phyloP scores from a whole-genome alignment of 139 green algal species.

The Chlorella sp. region DNA sequence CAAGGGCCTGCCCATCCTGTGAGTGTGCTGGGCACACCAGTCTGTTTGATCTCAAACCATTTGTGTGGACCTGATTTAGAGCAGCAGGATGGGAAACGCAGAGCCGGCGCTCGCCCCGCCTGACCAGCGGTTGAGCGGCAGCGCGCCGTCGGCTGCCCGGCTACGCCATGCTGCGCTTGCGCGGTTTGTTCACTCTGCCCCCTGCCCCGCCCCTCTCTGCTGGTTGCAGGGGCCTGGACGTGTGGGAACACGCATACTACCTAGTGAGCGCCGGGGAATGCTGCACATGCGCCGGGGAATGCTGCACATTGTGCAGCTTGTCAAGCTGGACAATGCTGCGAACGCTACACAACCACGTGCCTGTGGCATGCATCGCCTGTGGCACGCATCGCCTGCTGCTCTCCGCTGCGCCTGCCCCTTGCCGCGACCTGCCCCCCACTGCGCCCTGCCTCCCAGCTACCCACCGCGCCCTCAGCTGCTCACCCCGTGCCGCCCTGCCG shows the following conservation, averaged over 20 bases:
- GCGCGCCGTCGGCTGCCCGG: too few relatives aligned
- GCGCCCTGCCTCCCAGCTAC: background rate
- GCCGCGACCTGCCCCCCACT: background rate
- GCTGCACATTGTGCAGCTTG: background rate
- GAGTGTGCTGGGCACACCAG: too few relatives aligned
- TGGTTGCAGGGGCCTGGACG: background rate
- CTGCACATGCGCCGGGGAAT: background rate
- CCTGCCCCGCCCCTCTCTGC: background rate
- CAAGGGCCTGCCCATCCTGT: slow-evolving; percentile 37
- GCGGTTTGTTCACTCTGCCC: background rate
- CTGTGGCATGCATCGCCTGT: too few relatives aligned
- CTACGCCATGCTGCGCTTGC: background rate
- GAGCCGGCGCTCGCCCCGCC: too few relatives aligned
- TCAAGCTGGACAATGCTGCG: too few relatives aligned
- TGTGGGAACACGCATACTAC: slow-evolving; percentile 25
- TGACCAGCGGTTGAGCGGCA: too few relatives aligned
- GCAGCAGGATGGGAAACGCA: too few relatives aligned
- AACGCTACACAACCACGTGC: too few relatives aligned
- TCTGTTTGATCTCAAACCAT: too few relatives aligned
- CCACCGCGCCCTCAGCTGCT: background rate
- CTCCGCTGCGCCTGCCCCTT: background rate
- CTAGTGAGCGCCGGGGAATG: background rate
- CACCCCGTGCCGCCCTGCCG: background rate
- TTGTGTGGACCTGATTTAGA: too few relatives aligned
- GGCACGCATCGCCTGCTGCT: too few relatives aligned